Conservation (phyloP, 2,329 filamentous ascomycete genomes). For the Penicillium sp. region DNA sequence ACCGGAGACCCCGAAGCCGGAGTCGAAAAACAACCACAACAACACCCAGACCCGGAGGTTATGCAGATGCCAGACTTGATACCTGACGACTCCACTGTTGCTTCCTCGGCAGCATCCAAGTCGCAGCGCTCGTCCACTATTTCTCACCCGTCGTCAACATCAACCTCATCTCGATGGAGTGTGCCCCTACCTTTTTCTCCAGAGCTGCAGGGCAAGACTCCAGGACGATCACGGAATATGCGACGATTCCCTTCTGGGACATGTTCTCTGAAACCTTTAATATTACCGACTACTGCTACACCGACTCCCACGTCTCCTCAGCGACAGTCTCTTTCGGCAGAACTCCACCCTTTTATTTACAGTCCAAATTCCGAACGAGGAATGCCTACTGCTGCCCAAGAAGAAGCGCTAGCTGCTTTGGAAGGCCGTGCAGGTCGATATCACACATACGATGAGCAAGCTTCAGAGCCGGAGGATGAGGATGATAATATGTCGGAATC, state of each 20-base stretch:
- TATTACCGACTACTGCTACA: constrained; percentile 23
- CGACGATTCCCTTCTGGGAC: constrained; percentile 34
- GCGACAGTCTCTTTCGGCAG: background rate
- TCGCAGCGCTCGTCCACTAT: constrained; percentile 25
- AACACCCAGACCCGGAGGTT: background rate
- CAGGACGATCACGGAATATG: constrained; percentile 24
- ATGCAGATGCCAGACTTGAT: constrained; percentile 3
- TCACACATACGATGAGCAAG: constrained; percentile 23
- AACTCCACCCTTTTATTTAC: constrained; percentile 1
- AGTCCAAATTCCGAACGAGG: constrained; percentile 18
- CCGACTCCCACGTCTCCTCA: constrained; percentile 9
- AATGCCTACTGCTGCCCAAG: constrained; percentile 24
- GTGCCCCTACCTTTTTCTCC: constrained; percentile 23
- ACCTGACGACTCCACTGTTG: constrained; percentile 9
- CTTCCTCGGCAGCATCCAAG: constrained; percentile 14
- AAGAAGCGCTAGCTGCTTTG: constrained; percentile 30
- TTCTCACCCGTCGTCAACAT: constrained; percentile 21
- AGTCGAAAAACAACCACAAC: background rate
- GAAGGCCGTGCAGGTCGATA: constrained; percentile 25
- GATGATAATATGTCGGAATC: background rate
- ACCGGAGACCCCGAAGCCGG: background rate
- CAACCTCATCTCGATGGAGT: constrained; percentile 19
- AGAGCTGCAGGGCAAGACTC: constrained; percentile 19
- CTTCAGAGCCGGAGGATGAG: constrained; percentile 13
- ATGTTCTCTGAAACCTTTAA: constrained; percentile 31